These are phyloP conservation scores for Mycena floridula DNA, from an alignment of 768 basidiomycete species.

Conservation along the genomic window DNA sequence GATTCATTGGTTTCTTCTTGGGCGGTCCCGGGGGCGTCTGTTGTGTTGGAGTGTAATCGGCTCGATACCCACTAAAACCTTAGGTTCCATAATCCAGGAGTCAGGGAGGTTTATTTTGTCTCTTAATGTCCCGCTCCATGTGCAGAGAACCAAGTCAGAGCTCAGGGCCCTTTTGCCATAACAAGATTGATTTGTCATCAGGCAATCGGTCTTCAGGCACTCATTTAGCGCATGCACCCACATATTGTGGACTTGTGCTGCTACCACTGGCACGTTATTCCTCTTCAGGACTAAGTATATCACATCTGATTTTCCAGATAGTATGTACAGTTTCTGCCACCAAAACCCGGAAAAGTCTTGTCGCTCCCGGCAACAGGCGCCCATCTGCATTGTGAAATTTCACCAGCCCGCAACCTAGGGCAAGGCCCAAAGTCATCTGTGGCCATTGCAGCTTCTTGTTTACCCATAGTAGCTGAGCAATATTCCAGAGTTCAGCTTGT, in stretches of 20 bases:
- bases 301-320: slow-evolving; percentile 23
- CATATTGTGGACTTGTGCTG: slow-evolving; percentile 4
- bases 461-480: slow-evolving; percentile 10
- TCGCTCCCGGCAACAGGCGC: slow-evolving; percentile 1
- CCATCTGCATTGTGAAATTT: slow-evolving; percentile 1
- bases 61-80: too few relatives aligned
- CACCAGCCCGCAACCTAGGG: slow-evolving; percentile 13
- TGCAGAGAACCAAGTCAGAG: too few relatives aligned
- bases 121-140: too few relatives aligned
- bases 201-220: slow-evolving; percentile 11
- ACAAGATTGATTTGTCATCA: slow-evolving; percentile 1
- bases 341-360: slow-evolving; percentile 16
- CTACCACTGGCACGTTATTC: slow-evolving; percentile 2
- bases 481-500: slow-evolving; percentile 16
- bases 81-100: too few relatives aligned
- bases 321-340: slow-evolving; percentile 22
- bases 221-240: slow-evolving; percentile 11
- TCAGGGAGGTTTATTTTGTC: too few relatives aligned
- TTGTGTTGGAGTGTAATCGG: too few relatives aligned
- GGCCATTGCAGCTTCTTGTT: slow-evolving; percentile 6
- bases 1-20: too few relatives aligned
- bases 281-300: slow-evolving; percentile 15
- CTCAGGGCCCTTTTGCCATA: slow-evolving; percentile 11
- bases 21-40: too few relatives aligned
- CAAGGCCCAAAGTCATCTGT: slow-evolving; percentile 11